Percentiles rank a stretch among this genome's conserved stretches.
Conservation (phyloP, 1,284 basidiomycete species). For the Porogramme epimiltina region DNA sequence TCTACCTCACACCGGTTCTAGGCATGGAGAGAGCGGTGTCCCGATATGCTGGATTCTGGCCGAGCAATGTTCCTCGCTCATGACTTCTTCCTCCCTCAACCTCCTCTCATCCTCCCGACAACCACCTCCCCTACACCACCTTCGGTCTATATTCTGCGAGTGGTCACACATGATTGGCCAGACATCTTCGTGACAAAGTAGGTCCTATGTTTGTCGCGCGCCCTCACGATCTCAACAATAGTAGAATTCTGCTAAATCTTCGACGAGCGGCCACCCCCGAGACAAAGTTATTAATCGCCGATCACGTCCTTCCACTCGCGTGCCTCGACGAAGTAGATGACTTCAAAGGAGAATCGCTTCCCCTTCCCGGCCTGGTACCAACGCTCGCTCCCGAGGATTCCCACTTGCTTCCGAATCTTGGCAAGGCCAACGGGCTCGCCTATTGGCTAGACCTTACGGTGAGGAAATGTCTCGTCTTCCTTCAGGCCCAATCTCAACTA, state of each 20-base stretch:
- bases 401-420: constrained; percentile 67
- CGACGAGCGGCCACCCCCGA: constrained; percentile 36
- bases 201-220: neutral
- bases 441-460: constrained; percentile 78
- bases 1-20: constrained; percentile 9
- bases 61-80: constrained; percentile 67
- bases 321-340: constrained; percentile 50
- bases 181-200: constrained; percentile 51
- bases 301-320: constrained; percentile 68
- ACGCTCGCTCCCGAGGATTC: constrained; percentile 43
- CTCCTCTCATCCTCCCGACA: constrained; percentile 27
- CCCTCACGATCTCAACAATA: neutral
- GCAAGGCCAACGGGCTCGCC: constrained; percentile 68
- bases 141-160: constrained; percentile 67
- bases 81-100: constrained; percentile 73
- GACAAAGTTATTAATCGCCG: constrained; percentile 66
- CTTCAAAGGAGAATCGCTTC: constrained; percentile 27
- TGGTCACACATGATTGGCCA: constrained; percentile 77
- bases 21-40: constrained; percentile 64
- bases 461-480: constrained; percentile 19
- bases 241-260: constrained; percentile 38
- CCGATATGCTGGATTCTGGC: constrained; percentile 59
- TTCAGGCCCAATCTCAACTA: neutral
- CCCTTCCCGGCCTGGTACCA: constrained; percentile 25
- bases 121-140: constrained; percentile 27